These are phyloP conservation scores for Ascochyta pisi DNA, from an alignment of 2,329 filamentous ascomycete genomes.

Conservation along the genomic window DNA sequence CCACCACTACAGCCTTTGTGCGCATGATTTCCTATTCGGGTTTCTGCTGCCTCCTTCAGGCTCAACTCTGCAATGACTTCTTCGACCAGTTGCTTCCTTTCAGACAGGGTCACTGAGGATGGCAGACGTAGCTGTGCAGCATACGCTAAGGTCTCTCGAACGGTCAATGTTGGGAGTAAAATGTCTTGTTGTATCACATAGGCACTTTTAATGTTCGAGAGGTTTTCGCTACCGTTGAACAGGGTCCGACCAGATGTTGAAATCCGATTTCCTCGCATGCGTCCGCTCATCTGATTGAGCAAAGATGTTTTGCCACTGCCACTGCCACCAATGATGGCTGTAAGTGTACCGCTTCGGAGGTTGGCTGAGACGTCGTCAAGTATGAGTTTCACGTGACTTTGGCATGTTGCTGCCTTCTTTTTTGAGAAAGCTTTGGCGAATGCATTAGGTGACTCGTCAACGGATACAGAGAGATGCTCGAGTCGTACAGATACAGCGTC, in stretches of 20 bases:
- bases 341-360: constrained; percentile 70
- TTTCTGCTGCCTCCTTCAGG: constrained; percentile 78
- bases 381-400: constrained; percentile 56
- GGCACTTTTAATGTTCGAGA: constrained; percentile 62
- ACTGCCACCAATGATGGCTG: constrained; percentile 77
- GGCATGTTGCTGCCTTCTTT: constrained; percentile 31
- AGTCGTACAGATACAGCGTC: constrained; percentile 62
- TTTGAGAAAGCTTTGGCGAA: constrained; percentile 34
- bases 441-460: constrained; percentile 62
- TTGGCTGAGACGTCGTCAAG: constrained; percentile 69
- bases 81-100: constrained; percentile 71
- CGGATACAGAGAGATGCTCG: constrained; percentile 61
- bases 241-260: constrained; percentile 60
- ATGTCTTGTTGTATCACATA: constrained; percentile 82
- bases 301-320: constrained; percentile 69
- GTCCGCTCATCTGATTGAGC: constrained; percentile 74
- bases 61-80: constrained; percentile 78
- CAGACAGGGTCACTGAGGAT: constrained; percentile 63
- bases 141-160: constrained; percentile 76
- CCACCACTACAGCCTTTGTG: constrained; percentile 81
- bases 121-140: constrained; percentile 75
- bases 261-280: constrained; percentile 65
- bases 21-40: constrained; percentile 72
- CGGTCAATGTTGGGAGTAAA: constrained; percentile 74
- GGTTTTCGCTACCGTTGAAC: constrained; percentile 66